These are phyloP conservation scores for Strigomonas culicis DNA, from an alignment of 208 protist genomes.

Conservation along the genomic window DNA sequence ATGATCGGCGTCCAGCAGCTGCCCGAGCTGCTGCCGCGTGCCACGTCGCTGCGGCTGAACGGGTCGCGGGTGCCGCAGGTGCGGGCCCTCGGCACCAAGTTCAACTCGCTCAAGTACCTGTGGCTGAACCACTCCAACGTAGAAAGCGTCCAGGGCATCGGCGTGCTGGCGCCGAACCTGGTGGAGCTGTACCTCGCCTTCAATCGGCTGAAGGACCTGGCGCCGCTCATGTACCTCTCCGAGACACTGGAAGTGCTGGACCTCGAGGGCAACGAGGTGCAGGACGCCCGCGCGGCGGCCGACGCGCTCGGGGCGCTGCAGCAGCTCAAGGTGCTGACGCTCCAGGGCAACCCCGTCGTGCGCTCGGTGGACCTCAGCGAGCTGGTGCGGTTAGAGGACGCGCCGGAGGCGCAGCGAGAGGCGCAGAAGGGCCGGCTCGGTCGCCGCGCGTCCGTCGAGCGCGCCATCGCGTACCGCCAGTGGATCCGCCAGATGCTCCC, in stretches of 20 bases:
- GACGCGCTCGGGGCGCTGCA: slow-evolving; percentile 34
- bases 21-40: slow-evolving; percentile 36
- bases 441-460: background rate
- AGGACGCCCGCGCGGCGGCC: slow-evolving; percentile 23
- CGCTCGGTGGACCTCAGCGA: background rate
- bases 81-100: slow-evolving; percentile 64
- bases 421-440: slow-evolving; percentile 1
- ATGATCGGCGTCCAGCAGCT: slow-evolving; percentile 65
- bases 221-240: slow-evolving; percentile 51
- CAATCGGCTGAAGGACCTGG: slow-evolving; percentile 62
- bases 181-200: slow-evolving; percentile 87
- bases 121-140: slow-evolving; percentile 80
- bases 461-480: slow-evolving; percentile 21
- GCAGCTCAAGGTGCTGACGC: slow-evolving; percentile 47
- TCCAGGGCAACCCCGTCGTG: slow-evolving; percentile 68
- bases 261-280: slow-evolving; percentile 79
- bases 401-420: background rate
- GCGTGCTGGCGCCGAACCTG: slow-evolving; percentile 47
- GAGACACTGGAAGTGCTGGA: slow-evolving; percentile 80
- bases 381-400: slow-evolving; percentile 4
- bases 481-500: slow-evolving; percentile 59
- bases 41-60: slow-evolving; percentile 63
- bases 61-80: slow-evolving; percentile 61
- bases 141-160: slow-evolving; percentile 58
- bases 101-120: slow-evolving; percentile 52